A percentile compares a stretch with the other conserved stretches of the same genome.
phyloP scores from a whole-genome alignment of 257 asterid species.

The Nyctanthes arbortristis region DNA sequence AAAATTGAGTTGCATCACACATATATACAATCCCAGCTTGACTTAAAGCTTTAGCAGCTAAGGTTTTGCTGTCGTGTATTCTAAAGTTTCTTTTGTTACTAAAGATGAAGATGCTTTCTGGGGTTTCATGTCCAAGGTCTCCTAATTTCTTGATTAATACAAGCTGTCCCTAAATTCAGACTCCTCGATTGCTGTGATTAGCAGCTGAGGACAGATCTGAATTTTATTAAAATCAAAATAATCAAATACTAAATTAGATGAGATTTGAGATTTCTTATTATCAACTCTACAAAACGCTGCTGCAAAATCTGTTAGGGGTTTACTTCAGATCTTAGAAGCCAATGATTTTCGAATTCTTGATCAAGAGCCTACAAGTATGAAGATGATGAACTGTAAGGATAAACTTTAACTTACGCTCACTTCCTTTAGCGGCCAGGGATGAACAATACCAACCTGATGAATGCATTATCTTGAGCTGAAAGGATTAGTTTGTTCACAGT shows the following conservation, averaged over 20 bases:
- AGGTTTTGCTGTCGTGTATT: neutral
- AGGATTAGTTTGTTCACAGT: neutral
- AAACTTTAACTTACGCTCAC: neutral
- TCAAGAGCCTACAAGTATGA: neutral
- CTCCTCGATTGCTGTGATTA: neutral
- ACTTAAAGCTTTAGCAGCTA: neutral
- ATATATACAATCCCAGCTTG: neutral
- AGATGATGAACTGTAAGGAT: neutral
- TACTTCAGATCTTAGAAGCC: neutral
- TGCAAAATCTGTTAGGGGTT: neutral
- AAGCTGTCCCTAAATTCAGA: neutral
- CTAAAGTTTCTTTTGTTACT: neutral
- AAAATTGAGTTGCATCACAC: neutral
- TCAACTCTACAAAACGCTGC: slow-evolving; percentile 21
- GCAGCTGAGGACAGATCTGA: neutral
- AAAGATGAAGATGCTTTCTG: neutral
- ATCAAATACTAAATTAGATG: too few relatives aligned
- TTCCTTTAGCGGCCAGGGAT: neutral
- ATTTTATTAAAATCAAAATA: too few relatives aligned
- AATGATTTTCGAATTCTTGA: neutral
- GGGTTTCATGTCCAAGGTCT: neutral
- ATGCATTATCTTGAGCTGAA: neutral
- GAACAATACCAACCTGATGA: neutral
- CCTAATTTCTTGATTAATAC: neutral
- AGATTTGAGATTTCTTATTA: neutral